phyloP scores from a whole-genome alignment of 78 protist genomes.

The Guillardia theta region DNA sequence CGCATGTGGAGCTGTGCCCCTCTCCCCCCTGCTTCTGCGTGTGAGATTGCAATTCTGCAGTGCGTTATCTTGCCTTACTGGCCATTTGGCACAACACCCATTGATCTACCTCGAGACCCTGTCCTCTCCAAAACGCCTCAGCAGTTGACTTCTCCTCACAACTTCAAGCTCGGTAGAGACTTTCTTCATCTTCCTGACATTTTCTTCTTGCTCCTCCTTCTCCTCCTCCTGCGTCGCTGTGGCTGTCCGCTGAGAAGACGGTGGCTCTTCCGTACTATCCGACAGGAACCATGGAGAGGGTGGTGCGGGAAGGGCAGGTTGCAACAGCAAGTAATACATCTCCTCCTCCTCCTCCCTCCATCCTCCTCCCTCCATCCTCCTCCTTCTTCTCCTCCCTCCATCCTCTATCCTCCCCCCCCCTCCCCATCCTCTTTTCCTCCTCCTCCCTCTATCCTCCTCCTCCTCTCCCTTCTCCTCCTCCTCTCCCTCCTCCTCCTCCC shows the following conservation, averaged over 20 bases:
- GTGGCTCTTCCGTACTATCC: conserved; percentile 16
- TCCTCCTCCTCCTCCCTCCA: not conserved
- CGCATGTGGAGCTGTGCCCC: not conserved
- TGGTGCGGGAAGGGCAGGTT: not conserved
- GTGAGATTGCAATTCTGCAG: too few species aligned
- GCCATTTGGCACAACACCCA: not conserved
- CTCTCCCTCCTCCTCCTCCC: not conserved
- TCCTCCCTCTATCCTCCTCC: not conserved
- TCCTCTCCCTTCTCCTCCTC: not conserved
- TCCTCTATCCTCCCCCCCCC: not conserved
- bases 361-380: not conserved
- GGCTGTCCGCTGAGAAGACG: not conserved
- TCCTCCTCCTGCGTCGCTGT: not conserved
- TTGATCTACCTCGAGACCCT: not conserved
- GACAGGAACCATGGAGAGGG: conserved; percentile 38
- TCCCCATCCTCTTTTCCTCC: not conserved
- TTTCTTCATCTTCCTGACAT: not conserved
- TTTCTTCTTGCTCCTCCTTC: not conserved
- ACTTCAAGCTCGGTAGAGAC: too few species aligned
- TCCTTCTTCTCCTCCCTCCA: not conserved
- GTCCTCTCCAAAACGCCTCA: too few species aligned
- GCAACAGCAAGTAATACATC: conserved; percentile 9
- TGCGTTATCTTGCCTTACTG: not conserved
- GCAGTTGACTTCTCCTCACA: too few species aligned
- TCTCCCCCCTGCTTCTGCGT: not conserved